Evolutionary conservation across 305 asterid genomes (phyloP).

Genomic region (Euphrasia arctica): DNA sequence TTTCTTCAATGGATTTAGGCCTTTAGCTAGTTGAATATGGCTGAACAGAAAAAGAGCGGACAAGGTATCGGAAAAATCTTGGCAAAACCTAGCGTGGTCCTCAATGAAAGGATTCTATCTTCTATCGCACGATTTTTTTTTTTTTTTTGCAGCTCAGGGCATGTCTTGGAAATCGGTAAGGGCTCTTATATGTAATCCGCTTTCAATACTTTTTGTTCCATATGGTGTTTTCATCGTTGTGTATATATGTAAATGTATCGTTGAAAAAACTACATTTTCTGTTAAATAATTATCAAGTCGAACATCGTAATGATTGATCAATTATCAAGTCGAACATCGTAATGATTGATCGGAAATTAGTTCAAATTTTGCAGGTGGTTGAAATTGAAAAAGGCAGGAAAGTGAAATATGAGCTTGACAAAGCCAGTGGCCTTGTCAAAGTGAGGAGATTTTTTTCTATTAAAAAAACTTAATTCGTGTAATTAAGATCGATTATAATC

Average conservation of each 20-base stretch:
- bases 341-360: background rate
- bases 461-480: too few relatives aligned
- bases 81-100: constrained; percentile 37
- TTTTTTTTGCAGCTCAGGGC: constrained; percentile 76
- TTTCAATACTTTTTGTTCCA: background rate
- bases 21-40: constrained; percentile 37
- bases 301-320: background rate
- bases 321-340: too few relatives aligned
- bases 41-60: constrained; percentile 28
- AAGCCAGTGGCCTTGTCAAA: constrained; percentile 83
- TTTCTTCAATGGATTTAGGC: background rate
- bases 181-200: constrained; percentile 5
- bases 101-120: constrained; percentile 78
- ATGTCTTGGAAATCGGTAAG: constrained; percentile 78
- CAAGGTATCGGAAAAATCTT: constrained; percentile 28
- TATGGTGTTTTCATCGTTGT: constrained; percentile 9
- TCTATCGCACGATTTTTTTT: constrained; percentile 63
- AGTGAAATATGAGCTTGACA: constrained; percentile 96
- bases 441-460: constrained; percentile 32
- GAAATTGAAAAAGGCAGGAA: constrained; percentile 92
- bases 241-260: constrained; percentile 28
- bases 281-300: background rate
- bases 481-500: constrained; percentile 30
- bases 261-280: constrained; percentile 11
- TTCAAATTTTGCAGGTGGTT: constrained; percentile 56